These are phyloP conservation scores for Monascus ruber DNA, from an alignment of 2,329 filamentous ascomycete genomes.

Conservation along the genomic window DNA sequence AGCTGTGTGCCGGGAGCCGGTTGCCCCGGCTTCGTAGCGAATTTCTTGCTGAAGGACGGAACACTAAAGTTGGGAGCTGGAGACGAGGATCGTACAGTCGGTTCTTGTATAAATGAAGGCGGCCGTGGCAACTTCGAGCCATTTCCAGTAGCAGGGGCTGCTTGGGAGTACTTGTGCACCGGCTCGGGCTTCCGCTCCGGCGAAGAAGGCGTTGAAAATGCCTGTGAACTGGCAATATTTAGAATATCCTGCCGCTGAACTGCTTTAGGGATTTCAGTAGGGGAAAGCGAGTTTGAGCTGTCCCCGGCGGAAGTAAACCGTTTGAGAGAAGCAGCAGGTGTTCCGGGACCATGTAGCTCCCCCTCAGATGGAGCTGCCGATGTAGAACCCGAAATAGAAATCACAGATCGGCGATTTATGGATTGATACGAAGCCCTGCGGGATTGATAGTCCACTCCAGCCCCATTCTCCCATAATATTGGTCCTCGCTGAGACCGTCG, in stretches of 20 bases:
- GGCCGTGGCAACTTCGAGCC: slow-evolving; percentile 8
- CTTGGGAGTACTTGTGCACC: slow-evolving; percentile 2
- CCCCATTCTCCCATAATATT: slow-evolving; percentile 15
- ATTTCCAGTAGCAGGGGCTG: slow-evolving; percentile 8
- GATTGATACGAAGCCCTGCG: slow-evolving; percentile 19
- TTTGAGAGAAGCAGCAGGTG: slow-evolving; percentile 3
- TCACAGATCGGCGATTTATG: slow-evolving; percentile 16
- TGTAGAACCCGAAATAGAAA: slow-evolving; percentile 17
- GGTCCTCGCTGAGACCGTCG: slow-evolving; percentile 15
- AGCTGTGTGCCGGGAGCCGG: slow-evolving; percentile 4
- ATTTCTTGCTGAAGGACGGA: slow-evolving; percentile 30
- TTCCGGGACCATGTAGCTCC: slow-evolving; percentile 10
- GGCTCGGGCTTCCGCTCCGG: not conserved
- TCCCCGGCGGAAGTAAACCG: slow-evolving; percentile 3
- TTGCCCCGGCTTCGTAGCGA: slow-evolving; percentile 12
- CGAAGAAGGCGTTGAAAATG: slow-evolving; percentile 1
- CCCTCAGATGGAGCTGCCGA: slow-evolving; percentile 18
- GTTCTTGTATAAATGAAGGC: slow-evolving; percentile 15
- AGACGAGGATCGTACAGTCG: slow-evolving; percentile 17
- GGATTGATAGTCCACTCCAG: slow-evolving; percentile 13
- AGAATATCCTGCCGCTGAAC: not conserved
- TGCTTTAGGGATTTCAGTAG: not conserved
- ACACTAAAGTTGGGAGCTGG: slow-evolving; percentile 32
- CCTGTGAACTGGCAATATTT: not conserved
- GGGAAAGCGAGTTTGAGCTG: not conserved